Base-by-base conservation (phyloP, 805 yeast species). In the Hanseniaspora lachancei region DNA sequence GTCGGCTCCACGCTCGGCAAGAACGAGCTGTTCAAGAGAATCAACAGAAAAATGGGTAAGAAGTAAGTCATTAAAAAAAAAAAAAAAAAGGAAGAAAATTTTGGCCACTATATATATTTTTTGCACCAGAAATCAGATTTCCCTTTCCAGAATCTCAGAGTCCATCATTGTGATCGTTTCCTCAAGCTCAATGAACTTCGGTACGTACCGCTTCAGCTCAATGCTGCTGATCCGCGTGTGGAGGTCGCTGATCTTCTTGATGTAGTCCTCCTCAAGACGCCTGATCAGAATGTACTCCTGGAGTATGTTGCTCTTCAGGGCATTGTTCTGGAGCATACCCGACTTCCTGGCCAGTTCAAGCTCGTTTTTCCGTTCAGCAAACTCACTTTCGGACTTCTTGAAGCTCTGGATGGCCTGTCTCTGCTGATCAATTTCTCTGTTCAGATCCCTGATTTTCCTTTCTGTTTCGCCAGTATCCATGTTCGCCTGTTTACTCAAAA, bases 11-110 rank as follows among this genome's bases (percentile, higher is more conserved):
- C 77, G 35, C 66, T 76, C 63, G 76, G 73, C 62, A 75, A 77
- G 62, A 91, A 86, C 70, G 95, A 87, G 65, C 81, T 88, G 70
- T 87, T 83, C 74, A 86, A 79, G 71, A 81, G 87, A 62, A 75
- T 89, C 66, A 85, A 82, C 64, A 65, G 68, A 23, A 70, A 71
- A 59, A 62, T 73, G 44, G 61, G 63, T 29, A 68, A 67, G 57
- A 54, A 63, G 34, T 53, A 46, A 43, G 12, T 32, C 16, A 29
- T 6, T 46, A 38, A n/a, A n/a, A 18, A 24, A 7, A 46, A 23
- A 5, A 49, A 49, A 29, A 39, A 2, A 7, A 36, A 16, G 2
- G 2, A 36, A 12, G 2, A 15, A 36, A n/a, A n/a, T n/a, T n/a
- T n/a, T n/a, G n/a, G n/a, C n/a, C n/a, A n/a, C n/a, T n/a, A n/a